Percentiles rank a stretch among this genome's conserved stretches.
phyloP scores from a whole-genome alignment of 768 basidiomycete genomes.

The Sarcodon sp. region DNA sequence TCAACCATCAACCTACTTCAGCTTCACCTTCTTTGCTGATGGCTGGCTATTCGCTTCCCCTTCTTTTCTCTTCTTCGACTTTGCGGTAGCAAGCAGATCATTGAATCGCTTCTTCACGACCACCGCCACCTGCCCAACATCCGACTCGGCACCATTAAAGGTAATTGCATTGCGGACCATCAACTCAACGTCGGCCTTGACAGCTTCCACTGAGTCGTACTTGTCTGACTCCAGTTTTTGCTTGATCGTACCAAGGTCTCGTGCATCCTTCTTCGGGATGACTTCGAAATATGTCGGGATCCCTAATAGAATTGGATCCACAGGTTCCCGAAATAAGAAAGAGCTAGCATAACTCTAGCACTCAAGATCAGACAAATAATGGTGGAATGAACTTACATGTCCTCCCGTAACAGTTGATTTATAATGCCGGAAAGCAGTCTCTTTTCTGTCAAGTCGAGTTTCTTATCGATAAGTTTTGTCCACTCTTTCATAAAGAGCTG shows the following conservation, averaged over 20 bases:
- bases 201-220: conserved; percentile 64
- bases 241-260: conserved; percentile 77
- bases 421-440: conserved; percentile 61
- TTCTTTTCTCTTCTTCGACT: conserved; percentile 60
- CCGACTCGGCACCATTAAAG: conserved; percentile 78
- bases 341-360: conserved; percentile 29
- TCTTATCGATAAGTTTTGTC: conserved; percentile 60
- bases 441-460: conserved; percentile 70
- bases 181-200: conserved; percentile 76
- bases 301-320: conserved; percentile 74
- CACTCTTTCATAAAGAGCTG: conserved; percentile 76
- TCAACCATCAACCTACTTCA: conserved; percentile 21
- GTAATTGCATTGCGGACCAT: conserved; percentile 83
- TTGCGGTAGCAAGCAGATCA: conserved; percentile 37
- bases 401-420: conserved; percentile 56
- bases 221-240: conserved; percentile 72
- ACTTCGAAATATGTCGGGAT: conserved; percentile 86
- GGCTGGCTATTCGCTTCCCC: conserved; percentile 50
- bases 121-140: conserved; percentile 57
- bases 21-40: conserved; percentile 47
- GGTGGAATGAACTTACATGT: conserved; percentile 32
- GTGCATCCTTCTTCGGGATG: conserved; percentile 74
- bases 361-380: not conserved
- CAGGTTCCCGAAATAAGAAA: conserved; percentile 71
- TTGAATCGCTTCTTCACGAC: conserved; percentile 35